A percentile compares a stretch with the other conserved stretches of the same genome.
phyloP scores from a whole-genome alignment of 257 asterid genomes.

The Solanum dulcamara region DNA sequence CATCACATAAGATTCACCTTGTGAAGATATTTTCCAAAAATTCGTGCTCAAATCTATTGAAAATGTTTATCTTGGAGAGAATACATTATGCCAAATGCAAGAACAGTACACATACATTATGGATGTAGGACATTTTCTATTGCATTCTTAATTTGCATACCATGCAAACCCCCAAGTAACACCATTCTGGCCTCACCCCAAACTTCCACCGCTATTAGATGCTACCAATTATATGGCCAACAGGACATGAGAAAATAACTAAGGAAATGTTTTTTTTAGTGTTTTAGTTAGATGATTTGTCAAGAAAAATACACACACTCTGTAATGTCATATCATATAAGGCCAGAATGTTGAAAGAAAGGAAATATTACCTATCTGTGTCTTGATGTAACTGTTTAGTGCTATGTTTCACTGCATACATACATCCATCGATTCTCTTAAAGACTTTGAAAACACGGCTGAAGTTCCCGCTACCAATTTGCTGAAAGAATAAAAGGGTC shows the following conservation, averaged over 20 bases:
- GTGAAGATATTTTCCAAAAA: background rate
- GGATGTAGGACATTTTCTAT: background rate
- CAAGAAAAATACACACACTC: background rate
- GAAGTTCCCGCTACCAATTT: slow-evolving; percentile 88
- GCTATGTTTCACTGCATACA: slow-evolving; percentile 86
- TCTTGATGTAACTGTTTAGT: slow-evolving; percentile 57
- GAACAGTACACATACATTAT: background rate
- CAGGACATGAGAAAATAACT: background rate
- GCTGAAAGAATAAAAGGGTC: slow-evolving; percentile 22
- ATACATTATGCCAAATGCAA: background rate
- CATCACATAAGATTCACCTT: background rate
- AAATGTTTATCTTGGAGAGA: background rate
- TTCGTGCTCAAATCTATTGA: background rate
- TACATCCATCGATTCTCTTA: slow-evolving; percentile 87
- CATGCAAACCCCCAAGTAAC: background rate
- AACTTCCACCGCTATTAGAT: background rate
- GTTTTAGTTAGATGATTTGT: background rate
- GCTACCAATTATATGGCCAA: background rate
- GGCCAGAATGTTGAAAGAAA: background rate
- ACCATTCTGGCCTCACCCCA: background rate
- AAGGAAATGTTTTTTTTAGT: background rate
- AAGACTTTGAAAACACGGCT: slow-evolving; percentile 73
- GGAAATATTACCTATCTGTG: slow-evolving; percentile 48
- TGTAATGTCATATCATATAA: background rate
- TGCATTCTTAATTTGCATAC: background rate